Base-by-base conservation (phyloP, 2,329 filamentous ascomycete species). In the Colletotrichum horii region DNA sequence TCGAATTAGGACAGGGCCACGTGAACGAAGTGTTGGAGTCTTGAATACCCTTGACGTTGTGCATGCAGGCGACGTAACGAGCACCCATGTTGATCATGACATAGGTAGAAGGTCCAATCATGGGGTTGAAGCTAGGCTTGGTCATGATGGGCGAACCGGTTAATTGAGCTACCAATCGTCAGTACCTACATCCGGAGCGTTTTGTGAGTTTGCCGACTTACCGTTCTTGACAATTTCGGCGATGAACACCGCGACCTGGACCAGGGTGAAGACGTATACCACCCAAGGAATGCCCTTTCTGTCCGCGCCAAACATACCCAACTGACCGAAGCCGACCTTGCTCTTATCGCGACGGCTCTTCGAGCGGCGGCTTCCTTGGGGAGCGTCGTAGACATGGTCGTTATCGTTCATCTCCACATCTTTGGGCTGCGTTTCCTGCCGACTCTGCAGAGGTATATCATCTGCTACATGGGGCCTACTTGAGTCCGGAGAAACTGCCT, bases 11-110 rank as follows among this genome's bases (percentile, higher is more conserved):
- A 83, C 97, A 98, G 5, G 93, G 93, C 90, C 95, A 98, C 32
- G 81, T 83, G 69, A 93, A 89, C 5, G 81, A 79, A 3, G 81
- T 79, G 6, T 81, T 80, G 8, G 85, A 86, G 73, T 91, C 88
- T 80, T 93, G 93, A 43, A 96, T 88, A 62, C 88, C 90, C 58
- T 90, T 83, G 78, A 94, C 90, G 79, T 94, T 95, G 87, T 96
- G 96, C 97, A 99, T 99, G 85, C 97, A 99, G 8, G 96, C 95
- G 4, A 94, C 92, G 82, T 95, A 99, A 77, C 97, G 93, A 55
- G 96, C 95, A 74, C 97, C 97, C 95, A 99, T 98, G 84, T 98
- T 98, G 87, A 98, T 98, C 80, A 98, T 91, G 28, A 98, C 92
- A 79, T 95, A 95, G 2, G 93, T 91, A 7, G 96, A 98, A 1